Evolutionary conservation across 2,329 filamentous ascomycete species (phyloP).

Genomic region (Mycosphaerella sp.): DNA sequence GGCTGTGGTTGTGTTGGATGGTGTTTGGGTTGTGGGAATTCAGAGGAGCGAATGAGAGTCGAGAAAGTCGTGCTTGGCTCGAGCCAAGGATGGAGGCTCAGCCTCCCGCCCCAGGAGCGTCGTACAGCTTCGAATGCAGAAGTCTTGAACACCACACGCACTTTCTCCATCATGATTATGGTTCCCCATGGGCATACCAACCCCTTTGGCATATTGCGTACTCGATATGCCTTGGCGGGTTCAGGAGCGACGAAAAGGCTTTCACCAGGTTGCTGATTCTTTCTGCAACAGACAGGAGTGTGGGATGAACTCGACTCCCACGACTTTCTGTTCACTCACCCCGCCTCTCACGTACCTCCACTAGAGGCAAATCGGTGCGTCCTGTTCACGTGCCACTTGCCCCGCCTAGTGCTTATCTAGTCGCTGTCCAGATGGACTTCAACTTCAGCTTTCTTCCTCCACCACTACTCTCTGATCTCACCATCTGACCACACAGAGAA

Average conservation of each 20-base stretch:
- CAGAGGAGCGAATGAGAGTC: conserved; percentile 4
- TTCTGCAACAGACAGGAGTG: no score
- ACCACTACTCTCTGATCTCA: no score
- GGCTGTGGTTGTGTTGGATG: conserved; percentile 4
- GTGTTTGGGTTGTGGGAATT: neutral
- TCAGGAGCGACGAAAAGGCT: neutral
- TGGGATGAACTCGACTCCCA: no score
- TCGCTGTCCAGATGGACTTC: no score
- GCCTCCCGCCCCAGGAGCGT: no score
- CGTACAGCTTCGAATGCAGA: neutral
- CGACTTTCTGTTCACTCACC: no score
- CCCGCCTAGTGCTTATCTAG: no score
- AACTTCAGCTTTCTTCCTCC: neutral
- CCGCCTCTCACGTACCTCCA: no score
- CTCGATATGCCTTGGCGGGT: neutral
- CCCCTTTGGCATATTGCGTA: neutral
- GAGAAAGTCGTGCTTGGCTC: conserved; percentile 3
- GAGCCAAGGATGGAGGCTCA: neutral
- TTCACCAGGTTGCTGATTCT: no score
- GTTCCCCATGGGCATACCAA: neutral
- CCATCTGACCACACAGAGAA: no score
- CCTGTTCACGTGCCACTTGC: no score
- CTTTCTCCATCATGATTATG: neutral
- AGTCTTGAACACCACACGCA: neutral
- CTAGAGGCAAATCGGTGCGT: no score